Conservation (phyloP, 805 yeast species). For the Wickerhamiella sergipiensis region DNA sequence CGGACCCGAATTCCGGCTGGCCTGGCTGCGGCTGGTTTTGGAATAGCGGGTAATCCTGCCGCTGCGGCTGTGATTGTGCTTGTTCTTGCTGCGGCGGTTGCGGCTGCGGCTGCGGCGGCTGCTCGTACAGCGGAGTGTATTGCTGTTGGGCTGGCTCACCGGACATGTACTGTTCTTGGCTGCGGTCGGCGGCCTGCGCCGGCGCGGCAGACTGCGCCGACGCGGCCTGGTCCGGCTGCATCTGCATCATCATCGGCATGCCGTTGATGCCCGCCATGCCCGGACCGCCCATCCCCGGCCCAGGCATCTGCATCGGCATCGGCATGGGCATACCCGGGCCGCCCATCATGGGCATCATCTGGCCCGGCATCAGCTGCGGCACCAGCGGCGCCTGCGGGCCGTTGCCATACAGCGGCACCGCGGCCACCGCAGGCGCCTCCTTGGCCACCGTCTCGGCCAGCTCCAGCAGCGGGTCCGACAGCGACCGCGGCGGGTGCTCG, state of each 20-base stretch:
- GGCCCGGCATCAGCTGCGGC: background rate
- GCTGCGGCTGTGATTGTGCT: background rate
- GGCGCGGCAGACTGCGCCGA: too few species aligned
- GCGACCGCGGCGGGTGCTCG: background rate
- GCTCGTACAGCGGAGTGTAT: slow-evolving; percentile 2
- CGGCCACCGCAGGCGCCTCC: background rate
- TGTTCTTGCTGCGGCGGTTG: slow-evolving; percentile 1
- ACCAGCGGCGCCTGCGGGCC: background rate
- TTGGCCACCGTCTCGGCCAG: background rate
- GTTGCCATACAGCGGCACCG: background rate
- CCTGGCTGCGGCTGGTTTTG: slow-evolving; percentile 1
- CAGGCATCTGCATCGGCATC: background rate
- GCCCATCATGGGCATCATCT: background rate
- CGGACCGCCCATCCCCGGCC: background rate
- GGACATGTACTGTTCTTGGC: slow-evolving; percentile 4
- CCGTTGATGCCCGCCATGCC: background rate
- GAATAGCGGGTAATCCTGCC: slow-evolving; percentile 1
- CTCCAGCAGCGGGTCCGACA: background rate
- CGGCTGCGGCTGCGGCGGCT: slow-evolving; percentile 7
- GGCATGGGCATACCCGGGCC: background rate
- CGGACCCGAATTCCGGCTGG: too few species aligned
- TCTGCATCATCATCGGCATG: background rate
- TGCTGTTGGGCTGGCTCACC: slow-evolving; percentile 2
- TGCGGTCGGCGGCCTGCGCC: background rate
- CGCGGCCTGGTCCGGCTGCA: background rate